A percentile compares a stretch with the other conserved stretches of the same genome.
phyloP scores from a whole-genome alignment of 192 early-diverging fungal species.

The Backusella australiensis region DNA sequence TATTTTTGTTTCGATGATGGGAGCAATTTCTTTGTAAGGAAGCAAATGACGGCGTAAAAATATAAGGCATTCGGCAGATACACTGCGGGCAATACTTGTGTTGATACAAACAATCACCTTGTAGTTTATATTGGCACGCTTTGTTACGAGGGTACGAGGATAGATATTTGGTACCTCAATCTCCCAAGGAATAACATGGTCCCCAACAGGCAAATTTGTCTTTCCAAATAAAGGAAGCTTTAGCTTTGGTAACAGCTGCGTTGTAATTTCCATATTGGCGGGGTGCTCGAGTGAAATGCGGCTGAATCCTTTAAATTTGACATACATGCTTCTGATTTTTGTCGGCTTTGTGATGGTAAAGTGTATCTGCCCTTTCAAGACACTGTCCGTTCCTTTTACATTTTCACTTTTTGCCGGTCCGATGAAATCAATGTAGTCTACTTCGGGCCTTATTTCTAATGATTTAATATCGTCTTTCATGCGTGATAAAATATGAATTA shows the following conservation, averaged over 20 bases:
- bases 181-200: conserved; percentile 32
- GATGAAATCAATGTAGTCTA: conserved; percentile 24
- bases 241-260: conserved; percentile 20
- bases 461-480: conserved; percentile 31
- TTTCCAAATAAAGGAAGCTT: conserved; percentile 20
- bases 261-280: not conserved
- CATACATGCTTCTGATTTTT: conserved; percentile 28
- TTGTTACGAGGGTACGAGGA: conserved; percentile 18
- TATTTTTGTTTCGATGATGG: conserved; percentile 24
- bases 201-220: conserved; percentile 18
- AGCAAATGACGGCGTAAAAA: conserved; percentile 20
- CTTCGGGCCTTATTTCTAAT: conserved; percentile 25
- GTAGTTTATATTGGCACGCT: conserved; percentile 26
- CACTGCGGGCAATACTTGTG: conserved; percentile 17
- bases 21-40: conserved; percentile 21
- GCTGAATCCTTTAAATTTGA: conserved; percentile 39
- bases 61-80: conserved; percentile 25
- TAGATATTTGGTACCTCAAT: conserved; percentile 27
- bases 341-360: conserved; percentile 27
- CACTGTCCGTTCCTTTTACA: not conserved
- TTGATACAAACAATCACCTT: conserved; percentile 16
- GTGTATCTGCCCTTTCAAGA: conserved; percentile 21
- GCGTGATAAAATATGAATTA: not conserved
- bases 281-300: conserved; percentile 3
- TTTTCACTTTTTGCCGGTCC: conserved; percentile 19